Percentiles rank a stretch among this genome's conserved stretches.
These are phyloP conservation scores for Diplodia mutila DNA, from an alignment of 2,329 filamentous ascomycete genomes.

Conservation along the genomic window DNA sequence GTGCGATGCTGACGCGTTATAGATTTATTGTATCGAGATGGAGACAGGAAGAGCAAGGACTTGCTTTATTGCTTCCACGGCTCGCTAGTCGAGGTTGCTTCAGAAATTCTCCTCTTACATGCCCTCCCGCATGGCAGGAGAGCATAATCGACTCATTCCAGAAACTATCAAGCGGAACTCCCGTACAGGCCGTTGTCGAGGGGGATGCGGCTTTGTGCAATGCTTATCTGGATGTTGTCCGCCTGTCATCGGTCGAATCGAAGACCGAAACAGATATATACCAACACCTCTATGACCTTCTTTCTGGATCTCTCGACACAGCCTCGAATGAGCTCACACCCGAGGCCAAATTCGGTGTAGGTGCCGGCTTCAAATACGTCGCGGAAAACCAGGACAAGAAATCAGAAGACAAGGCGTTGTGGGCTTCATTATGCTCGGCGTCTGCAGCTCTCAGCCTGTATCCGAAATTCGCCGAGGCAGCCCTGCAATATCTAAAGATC, in stretches of 20 bases:
- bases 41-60: conserved; percentile 36
- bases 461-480: conserved; percentile 39
- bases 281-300: conserved; percentile 32
- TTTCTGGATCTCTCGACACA: conserved; percentile 31
- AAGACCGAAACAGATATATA: conserved; percentile 33
- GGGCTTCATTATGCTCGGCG: conserved; percentile 67
- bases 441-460: conserved; percentile 67
- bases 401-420: conserved; percentile 59
- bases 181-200: background rate
- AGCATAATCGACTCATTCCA: conserved; percentile 70
- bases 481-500: conserved; percentile 65
- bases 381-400: conserved; percentile 51
- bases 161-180: conserved; percentile 44
- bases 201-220: conserved; percentile 37
- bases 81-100: conserved; percentile 28
- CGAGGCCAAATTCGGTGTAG: conserved; percentile 65
- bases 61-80: conserved; percentile 38
- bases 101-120: conserved; percentile 26
- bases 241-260: conserved; percentile 31
- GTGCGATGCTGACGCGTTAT: conserved; percentile 30
- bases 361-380: conserved; percentile 74
- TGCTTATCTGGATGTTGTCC: conserved; percentile 36
- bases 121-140: conserved; percentile 37
- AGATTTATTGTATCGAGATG: conserved; percentile 68
- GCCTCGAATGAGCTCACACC: conserved; percentile 20